Evolutionary conservation across 257 asterid genomes (phyloP).

Genomic region (Lycium ferocissimum): DNA sequence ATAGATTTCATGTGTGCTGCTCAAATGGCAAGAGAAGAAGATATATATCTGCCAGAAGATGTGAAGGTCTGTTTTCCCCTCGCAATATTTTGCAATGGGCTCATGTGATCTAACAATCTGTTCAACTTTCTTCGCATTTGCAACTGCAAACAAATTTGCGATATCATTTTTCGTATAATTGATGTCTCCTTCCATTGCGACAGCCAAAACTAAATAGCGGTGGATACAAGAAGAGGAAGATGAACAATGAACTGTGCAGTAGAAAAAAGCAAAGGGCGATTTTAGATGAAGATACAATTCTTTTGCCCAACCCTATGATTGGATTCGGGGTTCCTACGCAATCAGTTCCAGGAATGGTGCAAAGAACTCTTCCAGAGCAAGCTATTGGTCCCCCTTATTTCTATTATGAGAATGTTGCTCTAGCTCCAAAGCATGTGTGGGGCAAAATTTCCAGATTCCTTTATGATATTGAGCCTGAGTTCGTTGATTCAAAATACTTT

Average conservation of each 20-base stretch:
- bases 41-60: conserved; percentile 52
- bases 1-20: conserved; percentile 81
- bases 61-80: conserved; percentile 58
- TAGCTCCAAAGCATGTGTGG: conserved; percentile 58
- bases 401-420: conserved; percentile 59
- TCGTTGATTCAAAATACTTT: conserved; percentile 55
- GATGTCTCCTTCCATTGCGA: not conserved
- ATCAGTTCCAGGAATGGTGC: not conserved
- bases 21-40: conserved; percentile 74
- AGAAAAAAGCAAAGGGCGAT: conserved; percentile 38
- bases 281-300: conserved; percentile 38
- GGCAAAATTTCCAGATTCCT: conserved; percentile 39
- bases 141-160: not conserved
- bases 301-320: conserved; percentile 51
- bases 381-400: conserved; percentile 54
- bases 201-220: conserved; percentile 45
- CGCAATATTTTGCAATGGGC: not conserved
- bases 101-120: not conserved
- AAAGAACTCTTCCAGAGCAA: conserved; percentile 47
- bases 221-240: conserved; percentile 39
- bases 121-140: not conserved
- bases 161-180: not conserved
- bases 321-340: conserved; percentile 54
- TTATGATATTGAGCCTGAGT: conserved; percentile 50
- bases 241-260: conserved; percentile 19